Evolutionary conservation across 139 green algal genomes (phyloP).

Genomic region (Chlamydomonas sphaeroides): DNA sequence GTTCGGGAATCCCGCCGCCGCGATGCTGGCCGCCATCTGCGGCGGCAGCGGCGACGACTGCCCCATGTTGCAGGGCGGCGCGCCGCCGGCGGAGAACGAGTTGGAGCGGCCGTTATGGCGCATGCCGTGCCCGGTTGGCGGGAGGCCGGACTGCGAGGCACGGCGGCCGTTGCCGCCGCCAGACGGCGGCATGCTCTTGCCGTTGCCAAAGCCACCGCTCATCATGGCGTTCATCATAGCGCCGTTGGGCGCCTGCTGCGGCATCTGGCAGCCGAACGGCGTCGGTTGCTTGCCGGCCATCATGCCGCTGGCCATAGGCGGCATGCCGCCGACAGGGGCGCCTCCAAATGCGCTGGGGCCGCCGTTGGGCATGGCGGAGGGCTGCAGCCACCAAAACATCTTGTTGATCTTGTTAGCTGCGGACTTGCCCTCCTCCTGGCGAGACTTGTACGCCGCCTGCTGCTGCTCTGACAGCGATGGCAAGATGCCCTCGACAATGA

Average conservation of each 20-base stretch:
- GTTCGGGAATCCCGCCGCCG: slow-evolving; percentile 5
- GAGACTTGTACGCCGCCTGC: slow-evolving; percentile 27
- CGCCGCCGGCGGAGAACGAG: slow-evolving; percentile 29
- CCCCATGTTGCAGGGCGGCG: neutral
- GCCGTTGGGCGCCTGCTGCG: neutral
- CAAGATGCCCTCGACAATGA: slow-evolving; percentile 38
- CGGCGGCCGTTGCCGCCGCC: neutral
- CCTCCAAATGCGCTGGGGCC: too few species aligned
- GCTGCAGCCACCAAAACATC: slow-evolving; percentile 54
- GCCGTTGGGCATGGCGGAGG: neutral
- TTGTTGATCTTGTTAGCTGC: slow-evolving; percentile 59
- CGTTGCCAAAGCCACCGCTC: neutral
- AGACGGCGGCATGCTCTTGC: neutral
- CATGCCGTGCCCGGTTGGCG: neutral
- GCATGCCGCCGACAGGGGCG: too few species aligned
- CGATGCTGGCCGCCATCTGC: slow-evolving; percentile 38
- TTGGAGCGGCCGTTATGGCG: slow-evolving; percentile 11
- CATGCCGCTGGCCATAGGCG: slow-evolving; percentile 18
- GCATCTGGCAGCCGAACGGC: neutral
- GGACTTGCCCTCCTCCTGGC: slow-evolving; percentile 45
- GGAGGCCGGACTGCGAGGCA: slow-evolving; percentile 13
- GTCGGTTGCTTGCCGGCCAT: neutral
- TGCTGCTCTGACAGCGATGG: slow-evolving; percentile 23
- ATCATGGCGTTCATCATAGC: neutral
- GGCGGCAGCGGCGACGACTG: neutral